Conservation (phyloP, 768 basidiomycete species). For the Amanita exitialis region DNA sequence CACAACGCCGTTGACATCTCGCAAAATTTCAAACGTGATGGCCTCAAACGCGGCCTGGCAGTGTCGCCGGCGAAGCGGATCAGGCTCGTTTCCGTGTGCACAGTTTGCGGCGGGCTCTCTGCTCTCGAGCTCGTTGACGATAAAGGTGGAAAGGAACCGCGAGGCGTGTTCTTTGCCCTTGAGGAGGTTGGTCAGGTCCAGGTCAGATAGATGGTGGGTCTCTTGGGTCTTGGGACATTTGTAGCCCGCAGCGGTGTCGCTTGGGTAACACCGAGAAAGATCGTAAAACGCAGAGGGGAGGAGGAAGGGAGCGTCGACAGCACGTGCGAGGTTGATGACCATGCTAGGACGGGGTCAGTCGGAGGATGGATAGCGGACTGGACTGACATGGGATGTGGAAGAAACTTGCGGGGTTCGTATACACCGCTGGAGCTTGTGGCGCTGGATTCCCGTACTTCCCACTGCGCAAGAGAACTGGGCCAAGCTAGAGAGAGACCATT, state of each 20-base stretch:
- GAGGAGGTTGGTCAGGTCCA: constrained; percentile 50
- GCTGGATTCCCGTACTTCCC: constrained; percentile 60
- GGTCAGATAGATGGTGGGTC: constrained; percentile 32
- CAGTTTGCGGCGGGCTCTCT: constrained; percentile 42
- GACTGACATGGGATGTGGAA: constrained; percentile 65
- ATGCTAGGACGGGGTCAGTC: neutral
- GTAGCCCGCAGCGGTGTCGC: constrained; percentile 47
- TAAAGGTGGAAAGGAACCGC: constrained; percentile 68
- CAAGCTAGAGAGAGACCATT: constrained; percentile 41
- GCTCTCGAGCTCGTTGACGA: constrained; percentile 65
- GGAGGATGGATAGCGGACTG: neutral
- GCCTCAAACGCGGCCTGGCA: constrained; percentile 69
- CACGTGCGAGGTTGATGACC: constrained; percentile 58
- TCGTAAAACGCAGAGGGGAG: constrained; percentile 76
- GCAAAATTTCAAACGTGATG: constrained; percentile 64
- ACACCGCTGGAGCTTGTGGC: constrained; percentile 37
- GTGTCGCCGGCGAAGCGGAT: constrained; percentile 34
- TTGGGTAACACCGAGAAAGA: constrained; percentile 58
- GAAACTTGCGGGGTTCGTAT: constrained; percentile 42
- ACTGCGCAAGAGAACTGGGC: constrained; percentile 52
- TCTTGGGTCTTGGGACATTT: constrained; percentile 23
- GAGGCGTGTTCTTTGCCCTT: constrained; percentile 65
- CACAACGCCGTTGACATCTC: constrained; percentile 61
- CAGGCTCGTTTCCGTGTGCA: constrained; percentile 35
- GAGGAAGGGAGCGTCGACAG: constrained; percentile 42